Evolutionary conservation across 192 early-diverging fungal species (phyloP).

Genomic region (Helicostylum pulchrum): DNA sequence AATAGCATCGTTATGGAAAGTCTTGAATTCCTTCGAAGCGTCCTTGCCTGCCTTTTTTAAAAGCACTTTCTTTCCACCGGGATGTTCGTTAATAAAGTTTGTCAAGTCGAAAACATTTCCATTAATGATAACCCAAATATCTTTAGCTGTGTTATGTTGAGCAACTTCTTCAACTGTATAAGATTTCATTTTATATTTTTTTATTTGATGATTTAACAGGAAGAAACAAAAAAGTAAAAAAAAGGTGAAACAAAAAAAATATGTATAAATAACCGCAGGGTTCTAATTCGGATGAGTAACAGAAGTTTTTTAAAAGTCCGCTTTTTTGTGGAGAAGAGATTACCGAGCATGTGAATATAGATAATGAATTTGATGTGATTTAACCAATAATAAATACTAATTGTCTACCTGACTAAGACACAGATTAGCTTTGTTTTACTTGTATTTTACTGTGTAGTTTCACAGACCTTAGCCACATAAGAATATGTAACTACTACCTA

Average conservation of each 20-base stretch:
- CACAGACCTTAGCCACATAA: too few relatives aligned
- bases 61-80: slow-evolving; percentile 90
- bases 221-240: not conserved
- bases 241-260: not conserved
- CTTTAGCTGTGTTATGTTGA: slow-evolving; percentile 59
- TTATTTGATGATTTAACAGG: not conserved
- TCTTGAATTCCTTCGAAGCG: slow-evolving; percentile 80
- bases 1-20: slow-evolving; percentile 52
- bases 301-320: too few relatives aligned
- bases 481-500: too few relatives aligned
- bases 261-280: not conserved
- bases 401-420: too few relatives aligned
- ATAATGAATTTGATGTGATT: too few relatives aligned
- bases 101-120: slow-evolving; percentile 77
- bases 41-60: slow-evolving; percentile 79
- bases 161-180: slow-evolving; percentile 65
- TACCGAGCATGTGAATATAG: too few relatives aligned
- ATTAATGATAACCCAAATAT: slow-evolving; percentile 78
- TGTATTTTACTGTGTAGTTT: too few relatives aligned
- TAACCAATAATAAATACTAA: too few relatives aligned
- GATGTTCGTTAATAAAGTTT: slow-evolving; percentile 75
- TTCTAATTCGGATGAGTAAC: slow-evolving; percentile 14
- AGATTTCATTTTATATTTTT: slow-evolving; percentile 26
- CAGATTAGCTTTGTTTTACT: too few relatives aligned
- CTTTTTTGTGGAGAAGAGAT: too few relatives aligned